phyloP scores from a whole-genome alignment of 1,139 yeast genomes.

The Candida sp. region DNA sequence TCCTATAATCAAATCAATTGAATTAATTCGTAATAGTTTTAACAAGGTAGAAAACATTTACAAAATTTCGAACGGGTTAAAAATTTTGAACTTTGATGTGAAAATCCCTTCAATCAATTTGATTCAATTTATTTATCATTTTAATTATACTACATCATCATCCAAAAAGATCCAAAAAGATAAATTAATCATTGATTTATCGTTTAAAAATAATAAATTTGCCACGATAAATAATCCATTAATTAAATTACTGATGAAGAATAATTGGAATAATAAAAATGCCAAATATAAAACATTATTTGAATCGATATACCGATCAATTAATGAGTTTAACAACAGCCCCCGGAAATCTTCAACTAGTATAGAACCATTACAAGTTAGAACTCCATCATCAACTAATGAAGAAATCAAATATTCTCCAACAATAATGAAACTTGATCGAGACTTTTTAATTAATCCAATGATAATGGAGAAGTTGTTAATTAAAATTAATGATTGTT shows the following conservation, averaged over 20 bases:
- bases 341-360: conserved; percentile 7
- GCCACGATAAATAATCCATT: conserved; percentile 16
- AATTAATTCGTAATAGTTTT: conserved; percentile 12
- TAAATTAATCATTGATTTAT: conserved; percentile 27
- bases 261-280: conserved; percentile 36
- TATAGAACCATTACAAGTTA: conserved; percentile 6
- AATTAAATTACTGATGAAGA: conserved; percentile 31
- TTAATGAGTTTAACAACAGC: conserved; percentile 23
- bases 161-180: conserved; percentile 36
- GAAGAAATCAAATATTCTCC: conserved; percentile 5
- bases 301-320: conserved; percentile 35
- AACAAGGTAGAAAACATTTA: conserved; percentile 7
- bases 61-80: conserved; percentile 29
- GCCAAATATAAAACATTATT: conserved; percentile 38
- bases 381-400: conserved; percentile 8
- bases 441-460: conserved; percentile 34
- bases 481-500: conserved; percentile 22
- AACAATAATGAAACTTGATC: conserved; percentile 32
- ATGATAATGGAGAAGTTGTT: conserved; percentile 17
- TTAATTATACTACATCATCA: conserved; percentile 24
- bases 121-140: conserved; percentile 30
- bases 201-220: conserved; percentile 33
- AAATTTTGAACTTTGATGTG: conserved; percentile 30
- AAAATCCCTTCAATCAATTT: conserved; percentile 29
- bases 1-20: conserved; percentile 26